Base-by-base conservation (phyloP, 495 filamentous ascomycete species). In the Penicillium simplicissimum region DNA sequence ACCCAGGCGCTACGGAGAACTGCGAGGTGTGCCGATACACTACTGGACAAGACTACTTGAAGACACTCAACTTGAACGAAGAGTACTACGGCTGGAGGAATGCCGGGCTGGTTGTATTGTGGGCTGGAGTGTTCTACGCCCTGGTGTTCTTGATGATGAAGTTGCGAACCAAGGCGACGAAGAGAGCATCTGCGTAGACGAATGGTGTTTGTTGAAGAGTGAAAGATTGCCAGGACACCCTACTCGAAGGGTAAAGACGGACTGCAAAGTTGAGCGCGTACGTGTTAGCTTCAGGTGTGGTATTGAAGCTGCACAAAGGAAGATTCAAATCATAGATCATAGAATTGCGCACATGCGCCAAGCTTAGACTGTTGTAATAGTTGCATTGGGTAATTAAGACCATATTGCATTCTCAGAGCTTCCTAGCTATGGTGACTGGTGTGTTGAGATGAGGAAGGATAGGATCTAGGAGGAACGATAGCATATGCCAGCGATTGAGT, bases 1-100 rank as follows among this genome's bases (percentile, higher is more conserved):
- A 87, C 62, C 78, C 81, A 3, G 72, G 74, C 17, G 79, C 76
- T 6, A 88, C 79, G 1, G 57, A 61, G 47, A 21, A 25, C 13
- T 93, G 89, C 73, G 59, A 66, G 4, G 89, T 82, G 65, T 93
- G 90, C 74, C 63, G 73, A 53, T 79, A 74, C 58, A 63, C 67
- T 9, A 31, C 40, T 2, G 74, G 76, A 13, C 66, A 66, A 47
- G 71, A 79, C 51, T 79, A 77, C 48, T 66, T 79, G 4, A 40
- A 64, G n/a, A 65, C 48, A 2, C 53, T 79, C 38, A 77, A 77
- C 55, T 48, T 79, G 23, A 67, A 63, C 25, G 66, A 76, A 31
- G 74, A 76, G 42, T 74, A 75, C 52, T 70, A 74, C 52, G 74
- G 74, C 9, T 79, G 76, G 76, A 65, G 76, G 7, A 68, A 77